Evolutionary conservation across 2,329 filamentous ascomycete genomes (phyloP).

Genomic region (Akanthomyces lecanii): DNA sequence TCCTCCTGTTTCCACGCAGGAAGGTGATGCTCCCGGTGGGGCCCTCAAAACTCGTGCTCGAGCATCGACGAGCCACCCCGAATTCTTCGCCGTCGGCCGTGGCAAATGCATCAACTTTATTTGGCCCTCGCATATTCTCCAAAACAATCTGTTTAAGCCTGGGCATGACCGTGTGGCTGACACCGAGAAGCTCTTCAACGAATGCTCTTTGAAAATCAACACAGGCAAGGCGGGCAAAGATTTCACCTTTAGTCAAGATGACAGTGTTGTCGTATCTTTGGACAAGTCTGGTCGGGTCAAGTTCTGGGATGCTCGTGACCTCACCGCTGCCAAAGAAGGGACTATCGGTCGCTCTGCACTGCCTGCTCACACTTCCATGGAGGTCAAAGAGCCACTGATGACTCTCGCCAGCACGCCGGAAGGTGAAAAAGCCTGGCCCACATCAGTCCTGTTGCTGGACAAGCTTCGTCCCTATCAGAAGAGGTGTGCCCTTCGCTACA

Average conservation of each 20-base stretch:
- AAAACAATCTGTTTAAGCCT: slow-evolving; percentile 59
- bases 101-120: slow-evolving; percentile 96
- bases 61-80: slow-evolving; percentile 80
- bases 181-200: slow-evolving; percentile 79
- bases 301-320: slow-evolving; percentile 92
- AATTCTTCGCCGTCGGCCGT: slow-evolving; percentile 91
- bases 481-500: slow-evolving; percentile 83
- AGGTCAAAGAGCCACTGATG: slow-evolving; percentile 81
- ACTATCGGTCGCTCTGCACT: slow-evolving; percentile 48
- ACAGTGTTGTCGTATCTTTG: slow-evolving; percentile 87
- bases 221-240: slow-evolving; percentile 98
- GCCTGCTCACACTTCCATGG: slow-evolving; percentile 57
- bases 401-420: slow-evolving; percentile 83
- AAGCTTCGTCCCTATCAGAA: slow-evolving; percentile 92
- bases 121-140: slow-evolving; percentile 60
- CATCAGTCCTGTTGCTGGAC: slow-evolving; percentile 91
- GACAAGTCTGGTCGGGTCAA: slow-evolving; percentile 96
- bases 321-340: slow-evolving; percentile 54
- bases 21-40: slow-evolving; percentile 86
- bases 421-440: slow-evolving; percentile 92
- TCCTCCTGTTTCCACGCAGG: slow-evolving; percentile 77
- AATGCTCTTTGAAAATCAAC: slow-evolving; percentile 87
- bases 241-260: slow-evolving; percentile 95
- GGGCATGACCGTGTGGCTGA: slow-evolving; percentile 69
- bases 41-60: slow-evolving; percentile 94